Percentiles rank a stretch among this genome's conserved stretches.
These are phyloP conservation scores for Halophytophthora polymorphica DNA, from an alignment of 352 stramenopile genomes.

Conservation along the genomic window DNA sequence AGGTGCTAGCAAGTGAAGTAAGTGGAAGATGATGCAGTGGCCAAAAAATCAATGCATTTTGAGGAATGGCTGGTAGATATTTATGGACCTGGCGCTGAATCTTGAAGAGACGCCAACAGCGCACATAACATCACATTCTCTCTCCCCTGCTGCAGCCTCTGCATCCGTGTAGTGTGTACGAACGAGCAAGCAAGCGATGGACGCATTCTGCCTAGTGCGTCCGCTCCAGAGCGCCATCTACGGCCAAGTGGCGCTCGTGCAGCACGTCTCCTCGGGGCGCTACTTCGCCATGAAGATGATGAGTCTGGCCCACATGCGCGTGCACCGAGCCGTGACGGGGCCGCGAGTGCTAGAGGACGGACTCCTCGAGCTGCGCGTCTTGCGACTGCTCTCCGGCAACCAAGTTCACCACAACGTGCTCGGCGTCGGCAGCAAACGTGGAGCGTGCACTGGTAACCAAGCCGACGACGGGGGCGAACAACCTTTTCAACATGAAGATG, in stretches of 20 bases:
- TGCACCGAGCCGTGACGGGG: slow-evolving; percentile 37
- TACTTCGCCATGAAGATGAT: slow-evolving; percentile 65
- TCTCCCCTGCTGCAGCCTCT: background rate
- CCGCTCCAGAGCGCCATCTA: slow-evolving; percentile 54
- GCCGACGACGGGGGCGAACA: background rate
- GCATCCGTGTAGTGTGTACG: background rate
- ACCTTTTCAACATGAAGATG: background rate
- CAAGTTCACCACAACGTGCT: slow-evolving; percentile 13
- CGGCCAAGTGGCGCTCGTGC: slow-evolving; percentile 43
- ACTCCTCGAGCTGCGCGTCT: slow-evolving; percentile 35
- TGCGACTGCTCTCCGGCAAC: slow-evolving; percentile 37
- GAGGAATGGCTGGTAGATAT: background rate
- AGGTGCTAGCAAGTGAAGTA: no score
- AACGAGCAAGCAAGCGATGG: slow-evolving; percentile 23
- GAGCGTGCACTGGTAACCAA: background rate
- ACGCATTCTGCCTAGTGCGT: slow-evolving; percentile 40
- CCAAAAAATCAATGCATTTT: no score
- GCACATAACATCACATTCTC: background rate
- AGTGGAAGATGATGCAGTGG: no score
- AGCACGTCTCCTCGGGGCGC: slow-evolving; percentile 24
- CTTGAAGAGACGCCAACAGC: background rate
- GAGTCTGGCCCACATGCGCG: slow-evolving; percentile 53
- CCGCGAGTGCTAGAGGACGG: slow-evolving; percentile 43
- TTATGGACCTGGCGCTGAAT: background rate
- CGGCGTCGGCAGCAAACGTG: background rate